Evolutionary conservation across 2,329 filamentous ascomycete species (phyloP).

Genomic region (Colletotrichum costaricense): DNA sequence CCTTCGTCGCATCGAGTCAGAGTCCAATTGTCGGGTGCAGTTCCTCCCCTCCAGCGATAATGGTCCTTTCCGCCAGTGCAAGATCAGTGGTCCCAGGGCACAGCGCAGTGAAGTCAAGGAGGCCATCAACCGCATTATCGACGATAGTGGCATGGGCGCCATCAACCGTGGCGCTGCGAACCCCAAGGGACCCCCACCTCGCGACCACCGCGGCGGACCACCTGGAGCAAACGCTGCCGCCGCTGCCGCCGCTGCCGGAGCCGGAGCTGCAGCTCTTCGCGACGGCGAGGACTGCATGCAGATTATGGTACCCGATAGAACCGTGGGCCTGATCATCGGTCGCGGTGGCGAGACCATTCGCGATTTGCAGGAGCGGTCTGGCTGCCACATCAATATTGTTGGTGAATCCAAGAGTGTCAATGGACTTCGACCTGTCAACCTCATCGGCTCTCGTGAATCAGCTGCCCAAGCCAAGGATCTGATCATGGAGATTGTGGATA

Average conservation of each 20-base stretch:
- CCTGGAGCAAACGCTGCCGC: conserved; percentile 48
- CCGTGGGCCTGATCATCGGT: conserved; percentile 93
- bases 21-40: conserved; percentile 86
- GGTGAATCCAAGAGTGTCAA: conserved; percentile 94
- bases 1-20: conserved; percentile 83
- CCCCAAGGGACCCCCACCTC: conserved; percentile 47
- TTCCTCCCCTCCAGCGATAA: conserved; percentile 84
- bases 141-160: conserved; percentile 75
- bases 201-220: conserved; percentile 46
- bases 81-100: conserved; percentile 80
- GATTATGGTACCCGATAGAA: conserved; percentile 95
- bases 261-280: conserved; percentile 62
- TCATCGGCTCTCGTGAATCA: conserved; percentile 82
- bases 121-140: conserved; percentile 88
- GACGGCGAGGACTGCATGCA: conserved; percentile 89
- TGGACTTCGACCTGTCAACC: conserved; percentile 87
- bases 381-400: conserved; percentile 96
- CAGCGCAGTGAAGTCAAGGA: conserved; percentile 82
- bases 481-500: conserved; percentile 95
- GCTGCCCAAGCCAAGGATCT: conserved; percentile 84
- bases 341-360: conserved; percentile 92
- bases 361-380: conserved; percentile 89
- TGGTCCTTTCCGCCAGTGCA: conserved; percentile 83
- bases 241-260: conserved; percentile 1
- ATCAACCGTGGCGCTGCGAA: conserved; percentile 55